Evolutionary conservation across 2,329 filamentous ascomycete species (phyloP).

Genomic region (Neofusicoccum sp.): DNA sequence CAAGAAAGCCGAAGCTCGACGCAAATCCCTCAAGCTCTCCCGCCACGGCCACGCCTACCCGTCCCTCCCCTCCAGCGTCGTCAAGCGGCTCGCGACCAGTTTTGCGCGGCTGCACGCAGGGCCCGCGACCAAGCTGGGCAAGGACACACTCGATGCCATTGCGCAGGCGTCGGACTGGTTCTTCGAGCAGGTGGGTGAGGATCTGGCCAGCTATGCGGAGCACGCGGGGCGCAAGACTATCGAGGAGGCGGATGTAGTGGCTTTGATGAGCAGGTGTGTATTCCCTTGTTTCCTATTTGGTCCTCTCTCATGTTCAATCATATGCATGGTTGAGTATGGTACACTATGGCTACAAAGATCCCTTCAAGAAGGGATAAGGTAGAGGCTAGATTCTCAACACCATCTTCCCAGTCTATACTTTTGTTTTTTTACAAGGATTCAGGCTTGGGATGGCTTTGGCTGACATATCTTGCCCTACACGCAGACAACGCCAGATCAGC

Average conservation of each 20-base stretch:
- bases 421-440: conserved; percentile 9
- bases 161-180: conserved; percentile 86
- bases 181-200: conserved; percentile 82
- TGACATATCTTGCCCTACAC: not conserved
- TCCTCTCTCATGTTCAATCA: conserved; percentile 19
- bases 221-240: conserved; percentile 83
- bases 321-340: conserved; percentile 18
- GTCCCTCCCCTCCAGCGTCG: conserved; percentile 67
- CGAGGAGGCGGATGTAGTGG: conserved; percentile 78
- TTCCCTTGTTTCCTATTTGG: not conserved
- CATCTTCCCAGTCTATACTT: conserved; percentile 21
- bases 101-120: conserved; percentile 67
- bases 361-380: too few species aligned
- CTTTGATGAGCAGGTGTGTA: conserved; percentile 77
- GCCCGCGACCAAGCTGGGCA: conserved; percentile 66
- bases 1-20: conserved; percentile 33
- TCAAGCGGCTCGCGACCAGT: conserved; percentile 69
- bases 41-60: conserved; percentile 73
- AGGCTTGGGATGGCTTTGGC: conserved; percentile 16
- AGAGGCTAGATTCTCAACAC: not conserved
- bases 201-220: conserved; percentile 73
- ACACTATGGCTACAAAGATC: conserved; percentile 20
- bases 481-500: conserved; percentile 74
- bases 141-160: conserved; percentile 71
- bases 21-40: conserved; percentile 60